Percentiles rank a stretch among this genome's conserved stretches.
These are phyloP conservation scores for Colletotrichum echinochloae DNA, from an alignment of 2,329 filamentous ascomycete genomes.

Conservation along the genomic window DNA sequence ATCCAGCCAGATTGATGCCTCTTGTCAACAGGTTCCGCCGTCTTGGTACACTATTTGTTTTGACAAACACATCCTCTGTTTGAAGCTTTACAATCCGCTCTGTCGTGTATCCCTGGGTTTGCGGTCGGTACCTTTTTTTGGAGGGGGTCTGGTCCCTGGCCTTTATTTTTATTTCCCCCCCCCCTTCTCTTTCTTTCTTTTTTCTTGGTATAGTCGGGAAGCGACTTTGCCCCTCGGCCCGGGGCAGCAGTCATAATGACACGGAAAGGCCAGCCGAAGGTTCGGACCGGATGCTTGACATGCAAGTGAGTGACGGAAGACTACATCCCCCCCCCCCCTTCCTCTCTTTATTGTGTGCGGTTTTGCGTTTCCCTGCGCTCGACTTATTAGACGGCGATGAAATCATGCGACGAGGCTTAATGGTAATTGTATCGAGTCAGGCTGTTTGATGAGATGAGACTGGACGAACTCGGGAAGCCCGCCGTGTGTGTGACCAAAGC, in stretches of 20 bases:
- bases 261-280: slow-evolving; percentile 48
- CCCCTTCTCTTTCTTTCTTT: neutral
- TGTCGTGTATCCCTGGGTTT: neutral
- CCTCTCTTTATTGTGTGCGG: neutral
- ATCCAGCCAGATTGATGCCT: neutral
- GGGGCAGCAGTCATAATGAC: slow-evolving; percentile 25
- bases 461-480: neutral
- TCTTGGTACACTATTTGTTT: neutral
- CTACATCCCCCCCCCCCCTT: neutral
- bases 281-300: slow-evolving; percentile 64
- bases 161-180: neutral
- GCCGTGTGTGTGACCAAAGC: slow-evolving; percentile 13
- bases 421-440: neutral
- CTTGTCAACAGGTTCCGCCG: neutral
- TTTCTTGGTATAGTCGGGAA: neutral
- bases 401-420: neutral
- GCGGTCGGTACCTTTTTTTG: slow-evolving; percentile 9
- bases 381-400: neutral
- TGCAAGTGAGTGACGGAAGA: slow-evolving; percentile 60
- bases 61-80: neutral
- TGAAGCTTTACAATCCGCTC: neutral
- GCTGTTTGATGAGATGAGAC: neutral
- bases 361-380: neutral
- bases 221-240: neutral
- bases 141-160: neutral